Conservation (phyloP, 345 rosid species). For the thale cress (Arabidopsis thaliana) region TAIR10.1 NC_003075.7:9033001-9033500, state of each 20-base stretch:
- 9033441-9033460: conserved; percentile 1
- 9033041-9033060: conserved; percentile 76
- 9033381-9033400: conserved; percentile 1
- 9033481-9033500: conserved; percentile 1
- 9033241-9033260: neutral
- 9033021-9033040: conserved; percentile 71
- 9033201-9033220: conserved; percentile 65
- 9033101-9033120: neutral
- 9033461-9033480: conserved; percentile 1
- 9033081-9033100: neutral
- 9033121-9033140: conserved; percentile 18
- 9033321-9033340: conserved; percentile 45
- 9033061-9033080: conserved; percentile 35
- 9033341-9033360: conserved; percentile 30
- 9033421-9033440: conserved; percentile 16
- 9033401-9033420: conserved; percentile 11
- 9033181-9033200: conserved; percentile 75
- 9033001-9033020: conserved; percentile 75
- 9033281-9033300: neutral
- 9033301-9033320: conserved; percentile 45
- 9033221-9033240: neutral
- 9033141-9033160: conserved; percentile 4
- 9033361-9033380: neutral
- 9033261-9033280: neutral
- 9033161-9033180: conserved; percentile 66